Evolutionary conservation across 1,139 yeast genomes (phyloP).

Genomic region (Blastobotrys arbuscula): DNA sequence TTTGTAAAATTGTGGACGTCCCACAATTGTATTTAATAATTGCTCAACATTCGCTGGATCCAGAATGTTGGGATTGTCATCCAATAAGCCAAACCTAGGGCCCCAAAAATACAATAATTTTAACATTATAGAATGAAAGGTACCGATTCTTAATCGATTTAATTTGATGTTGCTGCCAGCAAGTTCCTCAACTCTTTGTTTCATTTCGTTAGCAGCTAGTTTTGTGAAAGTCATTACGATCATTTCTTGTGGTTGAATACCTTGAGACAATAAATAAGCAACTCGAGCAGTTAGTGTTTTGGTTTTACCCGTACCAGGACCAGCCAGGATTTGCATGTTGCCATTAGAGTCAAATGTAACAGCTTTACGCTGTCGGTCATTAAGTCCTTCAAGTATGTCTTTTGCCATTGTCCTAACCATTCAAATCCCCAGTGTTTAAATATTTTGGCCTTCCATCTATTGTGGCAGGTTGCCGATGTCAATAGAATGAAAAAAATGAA

Average conservation of each 20-base stretch:
- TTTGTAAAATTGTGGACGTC: background rate
- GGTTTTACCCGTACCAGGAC: constrained; percentile 81
- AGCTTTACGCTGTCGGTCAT: constrained; percentile 54
- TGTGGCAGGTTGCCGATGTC: too few relatives aligned
- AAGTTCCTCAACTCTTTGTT: constrained; percentile 44
- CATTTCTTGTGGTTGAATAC: constrained; percentile 51
- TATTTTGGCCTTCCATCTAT: too few relatives aligned
- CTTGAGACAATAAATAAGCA: constrained; percentile 52
- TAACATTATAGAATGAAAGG: constrained; percentile 78
- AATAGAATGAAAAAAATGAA: too few relatives aligned
- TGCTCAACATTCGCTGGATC: constrained; percentile 54
- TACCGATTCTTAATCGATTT: constrained; percentile 59
- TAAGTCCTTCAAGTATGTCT: constrained; percentile 35
- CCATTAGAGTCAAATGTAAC: constrained; percentile 51
- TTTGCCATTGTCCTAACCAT: background rate
- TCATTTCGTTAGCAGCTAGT: constrained; percentile 83
- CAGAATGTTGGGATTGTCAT: constrained; percentile 48
- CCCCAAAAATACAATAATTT: constrained; percentile 57
- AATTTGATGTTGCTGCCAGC: constrained; percentile 22
- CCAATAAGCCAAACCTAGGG: constrained; percentile 40
- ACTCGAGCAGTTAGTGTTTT: constrained; percentile 75
- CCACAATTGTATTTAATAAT: background rate
- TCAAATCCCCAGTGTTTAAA: too few relatives aligned
- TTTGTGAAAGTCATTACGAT: constrained; percentile 89
- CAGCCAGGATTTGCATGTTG: constrained; percentile 74